A percentile compares a stretch with the other conserved stretches of the same genome.
Conservation (phyloP, 1,284 basidiomycete genomes). For the Chalciporus piperatoides region DNA sequence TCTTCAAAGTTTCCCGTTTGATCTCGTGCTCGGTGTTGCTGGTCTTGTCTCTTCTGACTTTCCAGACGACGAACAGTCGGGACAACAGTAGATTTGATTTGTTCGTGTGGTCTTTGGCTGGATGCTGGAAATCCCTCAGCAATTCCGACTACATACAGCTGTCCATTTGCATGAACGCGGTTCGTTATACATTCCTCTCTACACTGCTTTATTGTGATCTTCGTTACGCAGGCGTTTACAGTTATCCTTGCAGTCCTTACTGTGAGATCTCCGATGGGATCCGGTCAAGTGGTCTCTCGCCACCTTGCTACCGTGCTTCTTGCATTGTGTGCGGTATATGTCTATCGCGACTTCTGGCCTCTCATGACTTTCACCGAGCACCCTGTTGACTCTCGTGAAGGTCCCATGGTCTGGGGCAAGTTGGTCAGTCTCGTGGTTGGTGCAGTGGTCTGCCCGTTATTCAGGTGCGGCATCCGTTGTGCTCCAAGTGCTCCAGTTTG, state of each 20-base stretch:
- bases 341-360: conserved; percentile 55
- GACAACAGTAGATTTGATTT: not conserved
- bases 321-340: conserved; percentile 37
- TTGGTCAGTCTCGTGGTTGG: conserved; percentile 19
- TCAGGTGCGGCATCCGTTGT: too few relatives aligned
- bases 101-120: too few relatives aligned
- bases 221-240: not conserved
- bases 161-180: not conserved
- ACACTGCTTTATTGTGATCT: not conserved
- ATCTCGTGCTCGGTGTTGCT: not conserved
- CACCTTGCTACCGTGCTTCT: conserved; percentile 4
- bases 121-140: not conserved
- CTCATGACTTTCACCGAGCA: conserved; percentile 39
- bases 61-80: not conserved
- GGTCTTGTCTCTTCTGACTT: not conserved
- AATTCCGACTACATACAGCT: not conserved
- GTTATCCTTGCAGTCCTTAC: not conserved
- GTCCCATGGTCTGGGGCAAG: conserved; percentile 29
- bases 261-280: not conserved
- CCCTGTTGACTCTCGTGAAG: conserved; percentile 26
- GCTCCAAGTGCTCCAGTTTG: too few relatives aligned
- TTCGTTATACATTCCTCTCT: not conserved
- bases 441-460: conserved; percentile 27
- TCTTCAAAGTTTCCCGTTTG: not conserved
- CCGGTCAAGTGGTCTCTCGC: not conserved